These are phyloP conservation scores for Alternaria dauci DNA, from an alignment of 2,329 filamentous ascomycete genomes.

Conservation along the genomic window DNA sequence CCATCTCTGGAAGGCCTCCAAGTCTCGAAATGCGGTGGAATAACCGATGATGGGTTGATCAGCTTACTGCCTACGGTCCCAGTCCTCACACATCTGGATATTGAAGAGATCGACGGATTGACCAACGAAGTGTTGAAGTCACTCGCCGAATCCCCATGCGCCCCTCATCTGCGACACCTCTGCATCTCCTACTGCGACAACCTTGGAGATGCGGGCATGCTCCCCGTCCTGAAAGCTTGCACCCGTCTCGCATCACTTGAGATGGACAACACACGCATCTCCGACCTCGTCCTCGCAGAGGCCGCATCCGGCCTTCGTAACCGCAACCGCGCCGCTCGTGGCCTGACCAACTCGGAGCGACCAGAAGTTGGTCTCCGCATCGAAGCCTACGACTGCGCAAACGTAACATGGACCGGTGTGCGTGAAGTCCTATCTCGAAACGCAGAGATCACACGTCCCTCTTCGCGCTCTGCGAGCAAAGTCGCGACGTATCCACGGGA, in stretches of 20 bases:
- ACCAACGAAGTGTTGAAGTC: conserved; percentile 79
- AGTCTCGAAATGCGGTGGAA: conserved; percentile 75
- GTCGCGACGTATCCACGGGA: conserved; percentile 72
- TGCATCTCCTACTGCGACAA: conserved; percentile 91
- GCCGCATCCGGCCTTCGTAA: conserved; percentile 79
- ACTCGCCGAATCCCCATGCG: conserved; percentile 79
- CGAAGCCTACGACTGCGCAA: conserved; percentile 89
- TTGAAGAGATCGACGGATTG: conserved; percentile 83
- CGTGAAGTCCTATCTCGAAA: conserved; percentile 88
- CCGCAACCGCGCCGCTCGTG: conserved; percentile 62
- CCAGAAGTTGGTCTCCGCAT: conserved; percentile 71
- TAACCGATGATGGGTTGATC: conserved; percentile 77
- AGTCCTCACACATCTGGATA: conserved; percentile 81
- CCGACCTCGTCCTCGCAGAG: conserved; percentile 84
- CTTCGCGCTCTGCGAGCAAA: conserved; percentile 36
- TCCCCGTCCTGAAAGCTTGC: conserved; percentile 81
- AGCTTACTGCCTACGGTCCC: conserved; percentile 78
- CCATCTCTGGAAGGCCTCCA: conserved; percentile 84
- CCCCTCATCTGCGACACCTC: conserved; percentile 75
- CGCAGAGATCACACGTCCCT: conserved; percentile 70
- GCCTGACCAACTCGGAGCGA: conserved; percentile 39
- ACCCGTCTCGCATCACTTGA: conserved; percentile 74
- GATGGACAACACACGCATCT: conserved; percentile 92
- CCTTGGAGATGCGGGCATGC: conserved; percentile 82
- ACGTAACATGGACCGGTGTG: conserved; percentile 91